Percentiles rank a stretch among this genome's conserved stretches.
Conservation (phyloP, 1,139 yeast genomes). For the Candida albicans region DNA sequence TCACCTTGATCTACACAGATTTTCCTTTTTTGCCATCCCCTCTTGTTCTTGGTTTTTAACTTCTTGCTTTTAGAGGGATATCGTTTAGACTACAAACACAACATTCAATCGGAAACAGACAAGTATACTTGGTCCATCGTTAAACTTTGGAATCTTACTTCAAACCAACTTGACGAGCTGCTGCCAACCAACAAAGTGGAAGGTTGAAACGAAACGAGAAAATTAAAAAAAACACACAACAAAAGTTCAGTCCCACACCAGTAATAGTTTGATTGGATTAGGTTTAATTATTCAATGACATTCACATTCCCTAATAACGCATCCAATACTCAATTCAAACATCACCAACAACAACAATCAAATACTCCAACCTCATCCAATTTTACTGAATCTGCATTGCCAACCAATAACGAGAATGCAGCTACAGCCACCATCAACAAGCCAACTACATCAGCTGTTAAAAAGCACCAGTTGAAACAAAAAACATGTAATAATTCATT, state of each 20-base stretch:
- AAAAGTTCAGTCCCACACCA: background rate
- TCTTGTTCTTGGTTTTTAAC: too few relatives aligned
- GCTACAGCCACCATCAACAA: constrained; percentile 1
- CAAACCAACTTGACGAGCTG: too few relatives aligned
- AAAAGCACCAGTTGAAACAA: constrained; percentile 9
- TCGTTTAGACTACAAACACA: too few relatives aligned
- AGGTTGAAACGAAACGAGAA: too few relatives aligned
- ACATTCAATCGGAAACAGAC: too few relatives aligned
- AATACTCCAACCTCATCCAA: background rate
- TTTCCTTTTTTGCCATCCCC: too few relatives aligned
- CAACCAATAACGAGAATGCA: background rate
- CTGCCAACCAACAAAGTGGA: too few relatives aligned
- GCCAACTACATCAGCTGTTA: background rate
- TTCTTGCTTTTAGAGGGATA: too few relatives aligned
- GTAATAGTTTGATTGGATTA: background rate
- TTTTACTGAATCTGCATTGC: background rate
- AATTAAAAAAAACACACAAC: background rate
- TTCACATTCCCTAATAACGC: constrained; percentile 6
- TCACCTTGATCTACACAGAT: too few relatives aligned
- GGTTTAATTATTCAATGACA: background rate
- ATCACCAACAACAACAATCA: constrained; percentile 2
- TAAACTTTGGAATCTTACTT: too few relatives aligned
- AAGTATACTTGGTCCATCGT: too few relatives aligned
- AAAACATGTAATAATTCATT: constrained; percentile 19
- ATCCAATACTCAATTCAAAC: constrained; percentile 2